Percentiles rank a stretch among this genome's conserved stretches.
Evolutionary conservation across 805 yeast species (phyloP).

Genomic region (Ogataea paradorogensis): DNA sequence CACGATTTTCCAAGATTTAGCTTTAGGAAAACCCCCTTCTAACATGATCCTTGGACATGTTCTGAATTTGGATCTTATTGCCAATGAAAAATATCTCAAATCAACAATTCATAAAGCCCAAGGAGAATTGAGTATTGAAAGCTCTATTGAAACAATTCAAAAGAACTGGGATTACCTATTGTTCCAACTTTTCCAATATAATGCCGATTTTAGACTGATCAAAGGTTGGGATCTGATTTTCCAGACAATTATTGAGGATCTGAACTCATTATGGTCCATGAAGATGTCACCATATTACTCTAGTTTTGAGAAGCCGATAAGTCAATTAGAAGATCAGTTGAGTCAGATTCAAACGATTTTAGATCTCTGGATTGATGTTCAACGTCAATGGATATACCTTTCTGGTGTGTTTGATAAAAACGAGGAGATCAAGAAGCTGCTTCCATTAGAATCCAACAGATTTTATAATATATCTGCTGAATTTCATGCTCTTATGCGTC

Average conservation of each 20-base stretch:
- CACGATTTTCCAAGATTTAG: constrained; percentile 36
- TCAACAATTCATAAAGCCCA: constrained; percentile 59
- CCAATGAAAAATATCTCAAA: constrained; percentile 46
- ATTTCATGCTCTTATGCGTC: constrained; percentile 48
- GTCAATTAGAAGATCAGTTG: constrained; percentile 55
- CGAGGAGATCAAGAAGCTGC: constrained; percentile 54
- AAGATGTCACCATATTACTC: constrained; percentile 60
- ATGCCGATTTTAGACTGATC: constrained; percentile 52
- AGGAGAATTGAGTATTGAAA: constrained; percentile 67
- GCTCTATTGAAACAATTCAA: constrained; percentile 48
- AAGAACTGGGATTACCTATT: constrained; percentile 52
- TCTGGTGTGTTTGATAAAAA: constrained; percentile 70
- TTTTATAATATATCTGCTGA: constrained; percentile 65
- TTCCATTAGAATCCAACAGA: constrained; percentile 68
- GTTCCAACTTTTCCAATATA: constrained; percentile 54
- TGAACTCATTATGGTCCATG: constrained; percentile 66
- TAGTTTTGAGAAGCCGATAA: constrained; percentile 57
- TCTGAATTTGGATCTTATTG: constrained; percentile 50
- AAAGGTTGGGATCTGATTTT: constrained; percentile 66
- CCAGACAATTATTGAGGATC: constrained; percentile 55
- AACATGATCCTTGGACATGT: constrained; percentile 54
- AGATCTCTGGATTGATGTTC: constrained; percentile 78
- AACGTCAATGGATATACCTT: constrained; percentile 83
- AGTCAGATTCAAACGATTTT: constrained; percentile 48
- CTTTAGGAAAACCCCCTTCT: constrained; percentile 11